Evolutionary conservation across 2,329 filamentous ascomycete genomes (phyloP).

Genomic region (Coniochaeta ligniaria): DNA sequence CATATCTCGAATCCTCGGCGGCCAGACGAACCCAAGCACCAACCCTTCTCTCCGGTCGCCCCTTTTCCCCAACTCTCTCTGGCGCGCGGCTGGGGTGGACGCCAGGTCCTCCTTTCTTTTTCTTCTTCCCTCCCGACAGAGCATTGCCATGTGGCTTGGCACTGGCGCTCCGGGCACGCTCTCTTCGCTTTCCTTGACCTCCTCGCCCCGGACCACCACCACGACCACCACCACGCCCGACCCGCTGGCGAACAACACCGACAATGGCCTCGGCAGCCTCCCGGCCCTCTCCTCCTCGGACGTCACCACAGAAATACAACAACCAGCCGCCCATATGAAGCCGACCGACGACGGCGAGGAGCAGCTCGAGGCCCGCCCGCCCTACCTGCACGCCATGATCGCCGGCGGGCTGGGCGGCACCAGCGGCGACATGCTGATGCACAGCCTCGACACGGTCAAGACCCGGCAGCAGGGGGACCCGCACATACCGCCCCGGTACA

Average conservation of each 20-base stretch:
- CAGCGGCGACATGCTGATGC: slow-evolving; percentile 96
- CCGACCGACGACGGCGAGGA: slow-evolving; percentile 13
- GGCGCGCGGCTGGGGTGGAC: background rate
- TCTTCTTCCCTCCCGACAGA: background rate
- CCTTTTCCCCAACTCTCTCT: background rate
- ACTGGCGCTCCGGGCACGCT: background rate
- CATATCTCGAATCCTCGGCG: background rate
- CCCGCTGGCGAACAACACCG: background rate
- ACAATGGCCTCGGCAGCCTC: background rate
- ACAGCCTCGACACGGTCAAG: slow-evolving; percentile 97
- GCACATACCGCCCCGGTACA: slow-evolving; percentile 86
- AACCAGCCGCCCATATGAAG: slow-evolving; percentile 24
- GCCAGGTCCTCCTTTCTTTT: background rate
- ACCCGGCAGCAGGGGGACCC: slow-evolving; percentile 96
- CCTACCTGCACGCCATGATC: slow-evolving; percentile 79
- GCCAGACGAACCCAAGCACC: background rate
- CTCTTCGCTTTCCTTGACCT: background rate
- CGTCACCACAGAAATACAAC: slow-evolving; percentile 8
- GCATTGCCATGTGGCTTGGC: background rate
- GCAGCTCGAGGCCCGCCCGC: slow-evolving; percentile 46
- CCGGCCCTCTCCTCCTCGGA: background rate
- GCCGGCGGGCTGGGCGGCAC: slow-evolving; percentile 89
- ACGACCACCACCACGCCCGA: background rate
- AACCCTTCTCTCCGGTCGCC: background rate
- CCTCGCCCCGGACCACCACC: too few species aligned